Evolutionary conservation across 805 yeast genomes (phyloP), one percentile per base, ranked within the genome.

Genomic region (Teunomyces kruisii): DNA sequence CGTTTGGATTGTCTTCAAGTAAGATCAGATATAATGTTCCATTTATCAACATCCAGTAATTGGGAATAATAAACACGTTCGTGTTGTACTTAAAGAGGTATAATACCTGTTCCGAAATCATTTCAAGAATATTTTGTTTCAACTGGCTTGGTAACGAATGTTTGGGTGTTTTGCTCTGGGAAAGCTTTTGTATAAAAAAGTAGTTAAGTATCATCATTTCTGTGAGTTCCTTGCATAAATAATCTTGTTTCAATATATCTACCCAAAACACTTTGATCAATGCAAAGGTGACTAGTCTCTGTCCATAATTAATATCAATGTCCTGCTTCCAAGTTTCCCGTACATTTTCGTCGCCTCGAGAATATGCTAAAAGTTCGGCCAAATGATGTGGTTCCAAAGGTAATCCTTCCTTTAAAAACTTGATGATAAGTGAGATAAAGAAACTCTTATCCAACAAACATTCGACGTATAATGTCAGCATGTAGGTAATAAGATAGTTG

Each of bases 221-320:
- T 22, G 86, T 78, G 9, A 86, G 61, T 47, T 81, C 86, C 50
- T 86, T 85, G 19, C 87, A 74, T 15, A 84, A 59, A 51, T 76
- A 77, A 37, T 84, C 88, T 4, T 67, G 58, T 32, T 72, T 68
- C 3, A 82, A 62, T 2, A 88, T 64, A 41, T 84, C 86, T 43
- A 70, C 69, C 96, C 96, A 90, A 55, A 87, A 86, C 17, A 83
- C 68, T 47, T 80, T 76, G 5, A 86, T 59, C 3, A 87, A 66
- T 3, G 86, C 73, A 13, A 72, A 47, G 3, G 65, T 60, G 10
- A 64, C 55, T 28, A 72, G 55, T 32, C 67, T 53, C 45, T 60
- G 72, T 10, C 75, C 75, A 39, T 55, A 62, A 49, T 68, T 64
- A 8, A 70, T 32, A 4, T 61, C 65, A 4, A 59, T 42, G 4